Conservation (phyloP, 768 basidiomycete genomes). For the Thelephora ganbajun region DNA sequence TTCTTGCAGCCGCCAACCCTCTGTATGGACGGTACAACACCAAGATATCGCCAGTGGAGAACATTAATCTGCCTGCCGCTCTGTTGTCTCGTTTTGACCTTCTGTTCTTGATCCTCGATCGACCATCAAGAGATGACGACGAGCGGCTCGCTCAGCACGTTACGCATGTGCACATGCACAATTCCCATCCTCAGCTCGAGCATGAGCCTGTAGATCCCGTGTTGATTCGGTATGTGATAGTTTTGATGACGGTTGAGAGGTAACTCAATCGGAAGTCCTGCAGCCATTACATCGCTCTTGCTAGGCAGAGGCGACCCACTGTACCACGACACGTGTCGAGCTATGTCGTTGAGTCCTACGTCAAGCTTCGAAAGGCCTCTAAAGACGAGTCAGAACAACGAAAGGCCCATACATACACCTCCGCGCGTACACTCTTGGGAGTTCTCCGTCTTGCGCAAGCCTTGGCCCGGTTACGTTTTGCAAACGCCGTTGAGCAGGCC, state of each 20-base stretch:
- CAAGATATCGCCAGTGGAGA: slow-evolving; percentile 94
- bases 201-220: slow-evolving; percentile 75
- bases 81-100: slow-evolving; percentile 93
- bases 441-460: slow-evolving; percentile 92
- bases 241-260: background rate
- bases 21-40: slow-evolving; percentile 97
- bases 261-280: slow-evolving; percentile 5
- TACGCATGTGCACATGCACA: slow-evolving; percentile 97
- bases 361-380: slow-evolving; percentile 83
- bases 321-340: slow-evolving; percentile 81
- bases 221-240: slow-evolving; percentile 61
- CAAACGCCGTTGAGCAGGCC: slow-evolving; percentile 60
- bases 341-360: slow-evolving; percentile 92
- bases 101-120: slow-evolving; percentile 93
- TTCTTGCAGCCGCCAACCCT: slow-evolving; percentile 96
- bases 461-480: slow-evolving; percentile 81
- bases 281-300: slow-evolving; percentile 91
- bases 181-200: slow-evolving; percentile 73
- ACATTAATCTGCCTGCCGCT: slow-evolving; percentile 97
- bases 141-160: slow-evolving; percentile 95
- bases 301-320: slow-evolving; percentile 78
- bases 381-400: slow-evolving; percentile 84
- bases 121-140: slow-evolving; percentile 88
- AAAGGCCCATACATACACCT: slow-evolving; percentile 88
- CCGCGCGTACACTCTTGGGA: slow-evolving; percentile 88